Conservation (phyloP, 129 eudicot genomes). For the Gnaphalium uliginosum region DNA sequence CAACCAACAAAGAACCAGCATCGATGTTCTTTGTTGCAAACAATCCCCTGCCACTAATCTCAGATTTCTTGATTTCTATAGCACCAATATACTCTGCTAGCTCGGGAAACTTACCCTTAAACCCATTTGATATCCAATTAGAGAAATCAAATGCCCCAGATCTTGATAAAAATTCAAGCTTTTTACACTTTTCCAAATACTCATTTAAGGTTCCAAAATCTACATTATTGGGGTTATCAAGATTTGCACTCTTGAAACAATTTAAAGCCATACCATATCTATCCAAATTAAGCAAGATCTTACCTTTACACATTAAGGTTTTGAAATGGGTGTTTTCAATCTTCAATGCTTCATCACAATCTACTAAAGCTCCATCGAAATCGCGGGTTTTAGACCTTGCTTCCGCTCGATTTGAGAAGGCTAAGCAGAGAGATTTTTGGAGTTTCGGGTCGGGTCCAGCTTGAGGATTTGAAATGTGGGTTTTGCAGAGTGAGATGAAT, state of each 20-base stretch:
- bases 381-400: conserved; percentile 55
- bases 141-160: conserved; percentile 80
- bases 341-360: conserved; percentile 76
- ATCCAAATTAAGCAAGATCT: conserved; percentile 59
- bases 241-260: conserved; percentile 62
- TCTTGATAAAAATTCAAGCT: conserved; percentile 63
- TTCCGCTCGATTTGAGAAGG: conserved; percentile 84
- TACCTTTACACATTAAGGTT: conserved; percentile 84
- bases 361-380: conserved; percentile 49
- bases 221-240: conserved; percentile 50
- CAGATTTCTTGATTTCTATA: conserved; percentile 76
- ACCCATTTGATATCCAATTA: conserved; percentile 65
- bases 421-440: conserved; percentile 69
- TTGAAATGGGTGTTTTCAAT: conserved; percentile 74
- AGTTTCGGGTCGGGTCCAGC: conserved; percentile 45
- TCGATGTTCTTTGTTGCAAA: conserved; percentile 72
- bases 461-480: conserved; percentile 44
- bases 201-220: conserved; percentile 59
- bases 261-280: conserved; percentile 59
- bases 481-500: conserved; percentile 63
- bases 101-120: conserved; percentile 68
- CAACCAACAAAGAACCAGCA: conserved; percentile 63
- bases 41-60: conserved; percentile 82
- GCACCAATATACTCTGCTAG: conserved; percentile 79
- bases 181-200: conserved; percentile 69